phyloP scores from a whole-genome alignment of 192 early-diverging fungal genomes.

The Pilaira anomala region DNA sequence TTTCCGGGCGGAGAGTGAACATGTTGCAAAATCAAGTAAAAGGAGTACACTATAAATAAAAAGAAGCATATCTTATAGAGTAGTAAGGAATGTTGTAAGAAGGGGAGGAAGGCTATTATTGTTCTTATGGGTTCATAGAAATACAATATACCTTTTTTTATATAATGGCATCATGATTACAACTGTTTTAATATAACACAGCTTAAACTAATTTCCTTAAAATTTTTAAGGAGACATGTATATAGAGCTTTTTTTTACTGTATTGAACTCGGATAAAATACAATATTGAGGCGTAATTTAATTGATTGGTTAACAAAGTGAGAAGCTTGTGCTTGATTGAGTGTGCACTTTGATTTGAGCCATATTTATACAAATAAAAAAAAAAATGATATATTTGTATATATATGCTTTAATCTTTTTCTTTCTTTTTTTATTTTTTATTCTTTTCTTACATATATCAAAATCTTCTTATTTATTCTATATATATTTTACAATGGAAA shows the following conservation, averaged over 20 bases:
- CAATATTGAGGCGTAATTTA: background rate
- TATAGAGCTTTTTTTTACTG: too few relatives aligned
- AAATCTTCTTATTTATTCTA: too few relatives aligned
- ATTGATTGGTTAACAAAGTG: too few relatives aligned
- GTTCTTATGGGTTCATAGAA: background rate
- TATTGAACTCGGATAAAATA: background rate
- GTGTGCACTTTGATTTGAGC: too few relatives aligned
- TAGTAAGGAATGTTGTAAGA: background rate
- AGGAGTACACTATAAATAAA: too few relatives aligned
- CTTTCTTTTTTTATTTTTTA: conserved; percentile 4
- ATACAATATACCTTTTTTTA: background rate
- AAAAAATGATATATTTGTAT: too few relatives aligned
- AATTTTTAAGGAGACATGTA: background rate
- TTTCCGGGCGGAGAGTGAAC: too few relatives aligned
- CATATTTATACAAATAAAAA: background rate
- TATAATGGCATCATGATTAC: background rate
- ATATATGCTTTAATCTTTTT: background rate
- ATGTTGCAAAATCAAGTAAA: too few relatives aligned
- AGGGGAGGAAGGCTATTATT: too few relatives aligned
- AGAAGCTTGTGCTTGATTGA: too few relatives aligned
- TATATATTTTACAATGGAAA: background rate
- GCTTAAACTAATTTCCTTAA: background rate
- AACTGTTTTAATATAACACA: too few relatives aligned
- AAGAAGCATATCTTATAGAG: background rate
- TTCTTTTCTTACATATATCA: too few relatives aligned